Evolutionary conservation across 78 protist genomes (phyloP).

Genomic region (Planoprotostelium fungivorum): DNA sequence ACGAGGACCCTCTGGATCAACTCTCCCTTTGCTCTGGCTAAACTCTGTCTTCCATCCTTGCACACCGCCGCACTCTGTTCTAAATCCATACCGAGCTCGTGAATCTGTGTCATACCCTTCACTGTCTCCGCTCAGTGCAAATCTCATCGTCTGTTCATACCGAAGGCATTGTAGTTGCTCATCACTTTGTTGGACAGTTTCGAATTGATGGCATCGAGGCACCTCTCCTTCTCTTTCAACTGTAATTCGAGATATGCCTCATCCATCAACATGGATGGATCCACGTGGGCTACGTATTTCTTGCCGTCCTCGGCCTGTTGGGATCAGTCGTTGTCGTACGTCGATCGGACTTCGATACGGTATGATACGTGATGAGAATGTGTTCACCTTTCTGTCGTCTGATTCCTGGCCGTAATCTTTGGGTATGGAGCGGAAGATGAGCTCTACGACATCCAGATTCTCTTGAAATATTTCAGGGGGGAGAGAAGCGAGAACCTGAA

Average conservation of each 20-base stretch:
- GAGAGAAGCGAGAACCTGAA: not conserved
- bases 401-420: not conserved
- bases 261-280: not conserved
- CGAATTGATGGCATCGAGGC: constrained; percentile 34
- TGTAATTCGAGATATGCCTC: not conserved
- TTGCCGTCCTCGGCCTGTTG: not conserved
- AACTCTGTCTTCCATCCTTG: constrained; percentile 24
- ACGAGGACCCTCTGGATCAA: constrained; percentile 25
- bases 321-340: too few relatives aligned
- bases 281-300: not conserved
- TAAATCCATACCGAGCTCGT: constrained; percentile 47
- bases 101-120: constrained; percentile 63
- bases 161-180: constrained; percentile 51
- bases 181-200: constrained; percentile 32
- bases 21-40: constrained; percentile 35
- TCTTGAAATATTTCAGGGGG: not conserved
- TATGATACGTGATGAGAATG: not conserved
- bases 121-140: constrained; percentile 5
- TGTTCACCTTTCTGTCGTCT: not conserved
- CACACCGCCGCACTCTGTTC: constrained; percentile 33
- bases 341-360: too few relatives aligned
- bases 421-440: not conserved
- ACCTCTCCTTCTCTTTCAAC: not conserved
- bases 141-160: constrained; percentile 1
- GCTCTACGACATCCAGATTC: not conserved